phyloP scores from a whole-genome alignment of 331 rosid genomes.

The Arachis monticola region DNA sequence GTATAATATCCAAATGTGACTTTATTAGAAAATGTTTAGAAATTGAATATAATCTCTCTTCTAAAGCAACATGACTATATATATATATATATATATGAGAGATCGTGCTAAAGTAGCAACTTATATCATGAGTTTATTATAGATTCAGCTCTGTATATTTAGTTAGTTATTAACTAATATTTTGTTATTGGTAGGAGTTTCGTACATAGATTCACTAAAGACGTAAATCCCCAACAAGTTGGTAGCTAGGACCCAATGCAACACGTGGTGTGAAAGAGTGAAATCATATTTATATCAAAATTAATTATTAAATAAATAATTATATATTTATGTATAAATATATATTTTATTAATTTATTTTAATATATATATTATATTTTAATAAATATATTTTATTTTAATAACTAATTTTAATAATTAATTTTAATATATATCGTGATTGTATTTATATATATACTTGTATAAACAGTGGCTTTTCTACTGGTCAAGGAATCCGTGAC shows the following conservation, averaged over 20 bases:
- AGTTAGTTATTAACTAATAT: background rate
- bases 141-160: background rate
- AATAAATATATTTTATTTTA: no score
- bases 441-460: no score
- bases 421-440: no score
- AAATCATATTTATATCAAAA: no score
- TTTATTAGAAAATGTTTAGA: background rate
- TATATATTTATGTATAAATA: no score
- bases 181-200: background rate
- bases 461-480: no score
- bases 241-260: background rate
- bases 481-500: no score
- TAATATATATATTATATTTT: no score
- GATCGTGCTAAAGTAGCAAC: slow-evolving; percentile 3
- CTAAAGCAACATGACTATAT: background rate
- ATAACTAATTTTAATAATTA: no score
- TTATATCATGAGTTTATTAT: background rate
- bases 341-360: no score
- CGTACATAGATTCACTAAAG: background rate
- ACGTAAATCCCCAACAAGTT: slow-evolving; percentile 1
- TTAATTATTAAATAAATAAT: no score
- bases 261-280: background rate
- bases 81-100: background rate
- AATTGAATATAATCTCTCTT: background rate
- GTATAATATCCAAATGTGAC: slow-evolving; percentile 12